Evolutionary conservation across 768 basidiomycete genomes (phyloP).

Genomic region (Tricholoma saponaceum): DNA sequence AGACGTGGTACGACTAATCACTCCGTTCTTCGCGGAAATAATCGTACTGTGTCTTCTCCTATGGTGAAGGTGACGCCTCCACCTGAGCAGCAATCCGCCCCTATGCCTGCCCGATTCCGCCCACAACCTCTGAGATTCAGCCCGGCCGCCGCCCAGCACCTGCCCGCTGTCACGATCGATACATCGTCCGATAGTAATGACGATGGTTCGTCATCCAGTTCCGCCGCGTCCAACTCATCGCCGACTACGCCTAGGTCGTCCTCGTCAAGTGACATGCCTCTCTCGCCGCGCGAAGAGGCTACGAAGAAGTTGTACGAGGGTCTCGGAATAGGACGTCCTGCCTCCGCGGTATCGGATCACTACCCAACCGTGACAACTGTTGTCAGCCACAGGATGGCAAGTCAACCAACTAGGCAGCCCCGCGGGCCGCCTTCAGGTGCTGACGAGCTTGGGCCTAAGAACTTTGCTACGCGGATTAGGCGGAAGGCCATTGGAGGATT

Average conservation of each 20-base stretch:
- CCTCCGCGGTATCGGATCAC: constrained; percentile 38
- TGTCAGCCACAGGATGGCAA: constrained; percentile 55
- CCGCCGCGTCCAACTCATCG: constrained; percentile 49
- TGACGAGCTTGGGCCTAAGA: constrained; percentile 84
- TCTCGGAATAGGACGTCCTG: constrained; percentile 76
- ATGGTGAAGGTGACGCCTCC: constrained; percentile 73
- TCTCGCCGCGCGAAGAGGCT: constrained; percentile 85
- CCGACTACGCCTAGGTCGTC: constrained; percentile 75
- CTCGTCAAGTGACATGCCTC: constrained; percentile 55
- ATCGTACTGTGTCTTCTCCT: constrained; percentile 60
- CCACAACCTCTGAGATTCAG: constrained; percentile 69
- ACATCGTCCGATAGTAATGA: constrained; percentile 46
- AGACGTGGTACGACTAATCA: constrained; percentile 71
- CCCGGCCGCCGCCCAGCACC: constrained; percentile 43
- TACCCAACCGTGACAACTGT: constrained; percentile 32
- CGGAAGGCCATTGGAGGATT: constrained; percentile 81
- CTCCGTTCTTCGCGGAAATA: constrained; percentile 60
- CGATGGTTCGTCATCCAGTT: constrained; percentile 55
- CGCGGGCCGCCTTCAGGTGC: constrained; percentile 83
- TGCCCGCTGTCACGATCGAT: constrained; percentile 57
- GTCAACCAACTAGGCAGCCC: constrained; percentile 80
- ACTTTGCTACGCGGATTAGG: constrained; percentile 83
- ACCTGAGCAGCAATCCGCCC: constrained; percentile 54
- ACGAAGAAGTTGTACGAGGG: constrained; percentile 87
- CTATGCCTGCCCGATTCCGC: constrained; percentile 42